Evolutionary conservation across 192 early-diverging fungal genomes (phyloP), one percentile per base, ranked within the genome.

Genomic region (Rhizophagus clarus): DNA sequence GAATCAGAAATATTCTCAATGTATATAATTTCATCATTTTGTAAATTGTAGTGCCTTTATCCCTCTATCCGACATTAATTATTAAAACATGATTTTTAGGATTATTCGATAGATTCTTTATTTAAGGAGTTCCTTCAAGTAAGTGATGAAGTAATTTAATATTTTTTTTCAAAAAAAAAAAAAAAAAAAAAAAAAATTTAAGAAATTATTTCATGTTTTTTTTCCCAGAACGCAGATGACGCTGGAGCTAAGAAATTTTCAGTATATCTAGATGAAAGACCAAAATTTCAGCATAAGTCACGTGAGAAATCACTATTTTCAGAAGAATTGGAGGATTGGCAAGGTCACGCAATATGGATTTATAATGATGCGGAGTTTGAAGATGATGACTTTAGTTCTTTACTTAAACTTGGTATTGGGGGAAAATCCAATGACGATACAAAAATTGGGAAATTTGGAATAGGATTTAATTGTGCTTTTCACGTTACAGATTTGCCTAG

Each of bases 391-490:
- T 83, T 85, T 37, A 11, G 61, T 1, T 74, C 64, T 2, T 42
- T 85, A 40, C 34, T 66, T 14, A 73, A 79, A 15, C 37, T 85
- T 70, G 84, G 76, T 2, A 37, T 37, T 37, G 34, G 34, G 5
- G 61, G 63, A 4, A 79, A 79, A 10, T 69, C 42, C 61, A 83
- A 85, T 5, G 79, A 83, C 22, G 40, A 69, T 3, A 70, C 66
- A 8, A 82, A 81, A 42, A 85, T 85, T 45, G 84, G 84, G 17
- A 74, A 77, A 3, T 79, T 82, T 49, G 84, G 84, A 8, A 51
- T 37, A 37, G 34, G 34, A 37, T 37, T 37, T 37, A 37, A 37
- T 37, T 37, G 34, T 37, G 34, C 34, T 37, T 37, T 3, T 5
- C 34, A 37, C 5, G 34, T 37, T 37, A 37, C 34, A 37, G 34